Evolutionary conservation across 2,329 filamentous ascomycete species (phyloP), one percentile per base, ranked within the genome.

Genomic region (Coniella lustricola): DNA sequence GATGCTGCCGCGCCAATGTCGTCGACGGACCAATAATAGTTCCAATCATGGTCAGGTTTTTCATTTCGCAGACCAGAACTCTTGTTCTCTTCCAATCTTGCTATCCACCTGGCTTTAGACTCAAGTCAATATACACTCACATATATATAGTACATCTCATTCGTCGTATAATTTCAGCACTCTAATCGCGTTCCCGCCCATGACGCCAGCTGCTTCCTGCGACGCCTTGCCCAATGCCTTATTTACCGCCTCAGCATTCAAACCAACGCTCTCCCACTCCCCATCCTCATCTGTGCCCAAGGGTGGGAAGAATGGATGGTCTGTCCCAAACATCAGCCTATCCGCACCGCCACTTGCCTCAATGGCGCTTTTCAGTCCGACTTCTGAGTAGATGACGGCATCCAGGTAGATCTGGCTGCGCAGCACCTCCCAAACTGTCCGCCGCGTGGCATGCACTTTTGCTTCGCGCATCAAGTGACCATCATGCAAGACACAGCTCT

Each of bases 221-320:
- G 50, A 57, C 12, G 52, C 59, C 38, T 57, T 49, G 5, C 58
- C 61, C 5, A 62, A 36, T 17, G 55, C 59, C 53, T 51, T 55
- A 9, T 46, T 44, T 14, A 62, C 60, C 1, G 60, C 60, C 32
- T 54, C 47, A 13, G 64, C 66, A 50, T 74, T 75, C 55, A 71
- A 50, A 43, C 62, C 77, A 3, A 87, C 83, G 60, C 84, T 88
- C 58, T 82, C 75, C 84, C 85, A 89, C 57, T 82, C 75, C 33
- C 73, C 76, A 54, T 78, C 72, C 50, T 81, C 79, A 43, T 82
- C 79, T 32, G 68, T 72, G 29, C 73, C 75, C 16, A 90, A 65
- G 1, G 86, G 86, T n/a, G 87, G 87, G 65, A 91, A 91, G 68
- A 91, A 90, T 0, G 87, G 87, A 63, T 90, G 85, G 62, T 90